Evolutionary conservation across 495 filamentous ascomycete species (phyloP).

Genomic region (Hypoxylon subgilvum): DNA sequence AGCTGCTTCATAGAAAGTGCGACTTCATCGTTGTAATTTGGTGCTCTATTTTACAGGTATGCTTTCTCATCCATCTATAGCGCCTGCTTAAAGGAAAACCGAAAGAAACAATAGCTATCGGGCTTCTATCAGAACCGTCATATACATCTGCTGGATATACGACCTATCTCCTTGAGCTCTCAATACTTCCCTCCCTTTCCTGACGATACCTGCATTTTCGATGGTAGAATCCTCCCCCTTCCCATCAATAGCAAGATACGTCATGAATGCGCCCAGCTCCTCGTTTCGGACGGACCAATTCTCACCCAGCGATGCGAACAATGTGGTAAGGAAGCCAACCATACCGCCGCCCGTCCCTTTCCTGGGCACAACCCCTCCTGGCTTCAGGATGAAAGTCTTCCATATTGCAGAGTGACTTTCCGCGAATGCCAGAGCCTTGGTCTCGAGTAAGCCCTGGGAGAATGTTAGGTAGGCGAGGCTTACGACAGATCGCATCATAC

Average conservation of each 20-base stretch:
- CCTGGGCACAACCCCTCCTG: conserved; percentile 10
- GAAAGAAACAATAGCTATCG: too few species aligned
- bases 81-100: too few species aligned
- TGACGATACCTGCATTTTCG: conserved; percentile 21
- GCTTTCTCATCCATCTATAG: too few species aligned
- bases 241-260: conserved; percentile 15
- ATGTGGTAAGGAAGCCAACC: too few species aligned
- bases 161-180: not conserved
- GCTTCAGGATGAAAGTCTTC: conserved; percentile 13
- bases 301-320: conserved; percentile 10
- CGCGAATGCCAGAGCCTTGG: conserved; percentile 13
- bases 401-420: conserved; percentile 4
- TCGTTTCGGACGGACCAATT: conserved; percentile 10
- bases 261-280: conserved; percentile 25
- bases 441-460: conserved; percentile 11
- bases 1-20: too few species aligned
- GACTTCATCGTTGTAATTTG: too few species aligned
- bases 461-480: conserved; percentile 1
- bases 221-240: conserved; percentile 13
- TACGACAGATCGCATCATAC: conserved; percentile 6
- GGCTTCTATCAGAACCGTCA: not conserved
- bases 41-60: too few species aligned
- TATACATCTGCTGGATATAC: not conserved
- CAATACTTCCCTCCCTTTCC: conserved; percentile 20
- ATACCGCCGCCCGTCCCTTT: not conserved